A percentile compares a stretch with the other conserved stretches of the same genome.
Evolutionary conservation across 2,329 filamentous ascomycete species (phyloP).

Genomic region (Leptosphaerulina australis): DNA sequence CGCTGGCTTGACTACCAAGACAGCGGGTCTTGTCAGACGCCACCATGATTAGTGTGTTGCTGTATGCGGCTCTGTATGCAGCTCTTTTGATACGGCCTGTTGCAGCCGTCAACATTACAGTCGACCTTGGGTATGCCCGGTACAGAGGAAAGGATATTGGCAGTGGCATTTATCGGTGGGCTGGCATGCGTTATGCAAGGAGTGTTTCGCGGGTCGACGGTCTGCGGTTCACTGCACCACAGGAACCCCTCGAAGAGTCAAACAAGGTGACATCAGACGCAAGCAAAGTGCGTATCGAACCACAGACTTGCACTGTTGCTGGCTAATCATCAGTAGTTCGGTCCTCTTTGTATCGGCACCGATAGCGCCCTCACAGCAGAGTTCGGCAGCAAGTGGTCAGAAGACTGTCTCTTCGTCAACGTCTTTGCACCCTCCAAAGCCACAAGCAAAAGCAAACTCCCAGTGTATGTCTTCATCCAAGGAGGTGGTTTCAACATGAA

Average conservation of each 20-base stretch:
- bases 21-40: not conserved
- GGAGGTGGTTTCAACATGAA: slow-evolving; percentile 49
- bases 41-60: slow-evolving; percentile 32
- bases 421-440: slow-evolving; percentile 47
- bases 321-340: slow-evolving; percentile 30
- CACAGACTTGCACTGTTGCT: not conserved
- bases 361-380: slow-evolving; percentile 31
- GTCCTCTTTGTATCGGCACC: slow-evolving; percentile 44
- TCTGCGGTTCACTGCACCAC: slow-evolving; percentile 67
- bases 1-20: not conserved
- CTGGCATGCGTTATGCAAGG: slow-evolving; percentile 73
- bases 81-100: slow-evolving; percentile 31
- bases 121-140: slow-evolving; percentile 70
- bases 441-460: slow-evolving; percentile 40
- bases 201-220: slow-evolving; percentile 40
- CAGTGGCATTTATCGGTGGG: slow-evolving; percentile 71
- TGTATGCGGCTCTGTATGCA: slow-evolving; percentile 28
- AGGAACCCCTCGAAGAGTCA: slow-evolving; percentile 60
- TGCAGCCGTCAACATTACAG: slow-evolving; percentile 50
- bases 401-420: slow-evolving; percentile 51
- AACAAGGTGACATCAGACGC: slow-evolving; percentile 58
- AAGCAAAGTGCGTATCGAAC: slow-evolving; percentile 4
- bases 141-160: slow-evolving; percentile 64
- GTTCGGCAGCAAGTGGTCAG: slow-evolving; percentile 38
- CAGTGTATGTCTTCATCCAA: slow-evolving; percentile 51